These are phyloP conservation scores for Diaporthe sp. DNA, from an alignment of 2,329 filamentous ascomycete species.

Conservation along the genomic window DNA sequence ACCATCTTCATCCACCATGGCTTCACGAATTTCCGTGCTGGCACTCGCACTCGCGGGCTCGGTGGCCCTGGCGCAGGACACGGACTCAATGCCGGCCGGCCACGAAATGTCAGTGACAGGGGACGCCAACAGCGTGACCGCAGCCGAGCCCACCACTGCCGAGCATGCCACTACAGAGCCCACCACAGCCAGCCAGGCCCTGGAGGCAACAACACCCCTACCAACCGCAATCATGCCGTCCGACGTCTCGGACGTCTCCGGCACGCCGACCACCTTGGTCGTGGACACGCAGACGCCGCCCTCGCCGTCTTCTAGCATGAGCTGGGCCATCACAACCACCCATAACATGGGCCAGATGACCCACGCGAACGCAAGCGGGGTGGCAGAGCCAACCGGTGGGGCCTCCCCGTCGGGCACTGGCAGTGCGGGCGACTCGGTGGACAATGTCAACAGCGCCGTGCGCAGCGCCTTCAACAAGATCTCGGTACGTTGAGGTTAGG, in stretches of 20 bases:
- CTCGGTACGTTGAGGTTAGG: conserved; percentile 29
- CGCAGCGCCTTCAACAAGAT: conserved; percentile 25
- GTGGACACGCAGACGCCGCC: conserved; percentile 31
- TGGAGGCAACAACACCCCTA: neutral
- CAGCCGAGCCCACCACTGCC: neutral
- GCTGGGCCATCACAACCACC: conserved; percentile 16
- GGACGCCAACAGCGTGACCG: neutral
- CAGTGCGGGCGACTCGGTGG: neutral
- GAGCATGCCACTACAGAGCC: neutral
- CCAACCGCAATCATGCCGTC: conserved; percentile 38
- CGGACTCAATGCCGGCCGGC: neutral
- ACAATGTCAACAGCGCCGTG: conserved; percentile 7
- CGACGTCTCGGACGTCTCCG: conserved; percentile 32
- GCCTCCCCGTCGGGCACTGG: neutral
- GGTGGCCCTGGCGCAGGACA: neutral
- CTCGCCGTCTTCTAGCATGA: conserved; percentile 15
- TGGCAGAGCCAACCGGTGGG: conserved; percentile 1
- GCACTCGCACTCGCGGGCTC: neutral
- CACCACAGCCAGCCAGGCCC: neutral
- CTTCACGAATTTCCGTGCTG: conserved; percentile 7
- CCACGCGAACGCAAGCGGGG: neutral
- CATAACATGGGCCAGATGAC: neutral
- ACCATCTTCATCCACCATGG: neutral
- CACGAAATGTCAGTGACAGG: neutral
- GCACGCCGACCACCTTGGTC: conserved; percentile 34